Base-by-base conservation (phyloP, 495 filamentous ascomycete genomes). In the Pyrenopolyporus hunteri region DNA sequence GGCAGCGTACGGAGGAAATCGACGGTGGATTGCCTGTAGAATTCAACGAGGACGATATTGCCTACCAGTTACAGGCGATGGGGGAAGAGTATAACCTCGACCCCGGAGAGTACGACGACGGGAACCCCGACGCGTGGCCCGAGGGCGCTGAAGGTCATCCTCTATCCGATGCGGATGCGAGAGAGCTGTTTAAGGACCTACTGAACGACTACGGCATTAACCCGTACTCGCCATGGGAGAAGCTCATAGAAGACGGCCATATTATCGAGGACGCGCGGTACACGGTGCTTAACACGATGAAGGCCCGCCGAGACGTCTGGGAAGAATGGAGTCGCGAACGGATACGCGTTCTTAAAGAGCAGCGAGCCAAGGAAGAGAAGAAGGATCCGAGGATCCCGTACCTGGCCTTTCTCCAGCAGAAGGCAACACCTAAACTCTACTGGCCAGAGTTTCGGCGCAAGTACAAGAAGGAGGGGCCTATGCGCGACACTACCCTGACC, bases 401-500 rank as follows among this genome's bases (percentile, higher is more conserved):
- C 71, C 74, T 97, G 57, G 84, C 82, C 0, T 92, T 98, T 61
- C 77, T 98, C 16, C 85, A 92, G 53, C 85, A 88, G 57, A 78
- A 88, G 52, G 92, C 91, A 1, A 93, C 87, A 0, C 87, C 89
- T 1, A 97, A 97, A 74, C 77, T 98, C 8, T 98, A 95, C 73
- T 98, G 94, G 94, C 86, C 90, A 0, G 94, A 98, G 69, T 98
- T 98, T 72, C 90, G 90, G 60, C 82, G 93, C 25, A 98, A 97
- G 67, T 94, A 87, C 64, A 88, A 87, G 57, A 92, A 88, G 57
- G 91, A 93, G 52, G 69, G 82, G 0, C 85, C 85, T 47, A 95
- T 98, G 93, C 87, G 84, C 43, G 87, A 93, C 60, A 70, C 83
- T 5, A 83, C 87, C 39, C 68, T 97, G 22, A 73, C 76, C 1